Evolutionary conservation across 805 yeast genomes (phyloP), one percentile per base, ranked within the genome.

Genomic region (Wickerhamiella parazyma): DNA sequence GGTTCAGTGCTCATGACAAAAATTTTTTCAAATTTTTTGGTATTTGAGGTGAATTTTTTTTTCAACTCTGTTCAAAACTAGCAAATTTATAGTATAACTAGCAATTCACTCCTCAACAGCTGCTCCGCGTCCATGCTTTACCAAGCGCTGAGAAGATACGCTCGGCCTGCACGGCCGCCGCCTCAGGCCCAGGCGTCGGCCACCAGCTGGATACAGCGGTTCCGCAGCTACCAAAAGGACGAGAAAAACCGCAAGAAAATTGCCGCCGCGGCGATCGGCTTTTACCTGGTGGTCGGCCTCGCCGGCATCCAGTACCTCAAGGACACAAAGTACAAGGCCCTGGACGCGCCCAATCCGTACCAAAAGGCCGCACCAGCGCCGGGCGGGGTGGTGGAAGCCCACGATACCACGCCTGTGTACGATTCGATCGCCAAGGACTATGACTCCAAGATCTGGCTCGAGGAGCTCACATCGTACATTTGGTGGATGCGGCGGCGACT

Each of bases 401-500:
- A 75, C 54, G 95, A 89, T 58, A 80, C 95, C 7, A 83, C 94
- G 1, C 58, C 57, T 3, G 58, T 59, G 10, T 49, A 80, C 57
- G 87, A 89, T 51, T 62, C 63, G 2, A 74, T 82, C 50, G 97
- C 97, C 0, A 71, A 65, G 12, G 80, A 74, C 4, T 89, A 89
- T 58, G 98, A 89, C 58, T 67, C 69, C 31, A 87, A 77, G 45
- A 81, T 89, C 50, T 76, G 80, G 52, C 67, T 76, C 64, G 91
- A 81, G 58, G 91, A 80, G 55, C 55, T 75, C 38, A 70, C 58
- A 36, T 55, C 65, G 24, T 53, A 56, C 44, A 51, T 62, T 29
- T 62, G 78, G 45, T 69, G 67, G 54, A 70, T 81, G 62, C 70
- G 95, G 54, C 76, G 76, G 53, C 79, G 91, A 82, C 60, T 81